These are phyloP conservation scores for Clarireedia homoeocarpa DNA, from an alignment of 2,329 filamentous ascomycete species.

Conservation along the genomic window DNA sequence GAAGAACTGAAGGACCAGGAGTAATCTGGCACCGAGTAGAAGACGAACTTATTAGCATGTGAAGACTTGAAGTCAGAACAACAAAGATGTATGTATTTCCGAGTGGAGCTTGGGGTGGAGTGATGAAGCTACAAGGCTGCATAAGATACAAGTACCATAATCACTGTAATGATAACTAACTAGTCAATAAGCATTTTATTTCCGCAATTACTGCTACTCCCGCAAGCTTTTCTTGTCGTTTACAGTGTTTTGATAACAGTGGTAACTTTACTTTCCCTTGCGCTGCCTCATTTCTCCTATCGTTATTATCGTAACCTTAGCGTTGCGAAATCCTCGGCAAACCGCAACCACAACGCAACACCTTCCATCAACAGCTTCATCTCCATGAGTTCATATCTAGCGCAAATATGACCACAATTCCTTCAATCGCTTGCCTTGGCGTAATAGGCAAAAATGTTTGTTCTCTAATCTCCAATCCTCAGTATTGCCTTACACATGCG, in stretches of 20 bases:
- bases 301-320: too few relatives aligned
- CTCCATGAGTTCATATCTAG: not conserved
- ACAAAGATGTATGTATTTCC: too few relatives aligned
- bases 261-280: too few relatives aligned
- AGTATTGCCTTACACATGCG: not conserved
- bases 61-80: too few relatives aligned
- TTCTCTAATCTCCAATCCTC: constrained; percentile 7
- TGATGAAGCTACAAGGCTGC: constrained; percentile 16
- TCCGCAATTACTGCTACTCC: not conserved
- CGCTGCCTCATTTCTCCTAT: too few relatives aligned
- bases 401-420: constrained; percentile 46
- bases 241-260: too few relatives aligned
- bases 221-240: too few relatives aligned
- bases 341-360: not conserved
- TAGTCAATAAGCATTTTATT: not conserved
- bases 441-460: constrained; percentile 87
- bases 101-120: not conserved
- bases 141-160: not conserved
- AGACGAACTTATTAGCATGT: not conserved
- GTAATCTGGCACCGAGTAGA: constrained; percentile 4
- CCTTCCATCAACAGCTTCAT: constrained; percentile 3
- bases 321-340: not conserved
- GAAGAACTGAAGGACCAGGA: constrained; percentile 32
- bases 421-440: constrained; percentile 87
- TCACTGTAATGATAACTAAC: not conserved